A percentile compares a stretch with the other conserved stretches of the same genome.
Evolutionary conservation across 2,329 filamentous ascomycete species (phyloP).

Genomic region (Arthrocladium fulminans): DNA sequence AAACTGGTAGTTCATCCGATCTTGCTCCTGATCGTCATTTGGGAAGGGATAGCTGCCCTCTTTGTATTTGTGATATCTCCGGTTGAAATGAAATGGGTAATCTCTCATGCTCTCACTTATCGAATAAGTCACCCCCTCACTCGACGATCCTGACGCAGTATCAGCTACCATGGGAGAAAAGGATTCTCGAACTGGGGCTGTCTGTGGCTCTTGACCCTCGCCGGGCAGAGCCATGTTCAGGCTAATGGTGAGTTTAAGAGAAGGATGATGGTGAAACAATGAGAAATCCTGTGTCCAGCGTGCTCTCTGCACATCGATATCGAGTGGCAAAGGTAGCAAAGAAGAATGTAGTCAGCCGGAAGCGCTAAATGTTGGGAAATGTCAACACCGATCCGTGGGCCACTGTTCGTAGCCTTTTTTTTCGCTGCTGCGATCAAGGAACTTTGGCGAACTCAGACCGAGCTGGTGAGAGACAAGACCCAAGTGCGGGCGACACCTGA

Average conservation of each 20-base stretch:
- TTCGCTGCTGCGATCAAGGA: too few relatives aligned
- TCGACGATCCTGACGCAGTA: conserved; percentile 9
- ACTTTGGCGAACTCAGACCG: background rate
- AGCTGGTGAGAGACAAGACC: background rate
- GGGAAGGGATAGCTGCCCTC: conserved; percentile 40
- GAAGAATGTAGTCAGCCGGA: too few relatives aligned
- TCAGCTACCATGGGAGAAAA: background rate
- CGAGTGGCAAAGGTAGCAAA: background rate
- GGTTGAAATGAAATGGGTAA: conserved; percentile 35
- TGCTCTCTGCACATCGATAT: background rate
- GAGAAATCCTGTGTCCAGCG: too few relatives aligned
- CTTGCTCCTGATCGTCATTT: conserved; percentile 48
- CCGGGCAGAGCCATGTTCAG: background rate
- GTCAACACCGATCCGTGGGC: too few relatives aligned
- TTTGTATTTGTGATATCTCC: conserved; percentile 38
- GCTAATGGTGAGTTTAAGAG: too few relatives aligned
- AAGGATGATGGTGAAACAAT: too few relatives aligned
- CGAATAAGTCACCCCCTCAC: conserved; percentile 26
- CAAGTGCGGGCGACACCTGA: background rate
- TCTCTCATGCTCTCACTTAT: conserved; percentile 36
- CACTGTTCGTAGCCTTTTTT: too few relatives aligned
- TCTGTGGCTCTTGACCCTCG: background rate
- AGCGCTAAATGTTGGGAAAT: too few relatives aligned
- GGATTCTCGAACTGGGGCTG: background rate
- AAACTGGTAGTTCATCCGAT: conserved; percentile 48